Base-by-base conservation (phyloP, 768 basidiomycete species). In the Lyophyllum decastes region DNA sequence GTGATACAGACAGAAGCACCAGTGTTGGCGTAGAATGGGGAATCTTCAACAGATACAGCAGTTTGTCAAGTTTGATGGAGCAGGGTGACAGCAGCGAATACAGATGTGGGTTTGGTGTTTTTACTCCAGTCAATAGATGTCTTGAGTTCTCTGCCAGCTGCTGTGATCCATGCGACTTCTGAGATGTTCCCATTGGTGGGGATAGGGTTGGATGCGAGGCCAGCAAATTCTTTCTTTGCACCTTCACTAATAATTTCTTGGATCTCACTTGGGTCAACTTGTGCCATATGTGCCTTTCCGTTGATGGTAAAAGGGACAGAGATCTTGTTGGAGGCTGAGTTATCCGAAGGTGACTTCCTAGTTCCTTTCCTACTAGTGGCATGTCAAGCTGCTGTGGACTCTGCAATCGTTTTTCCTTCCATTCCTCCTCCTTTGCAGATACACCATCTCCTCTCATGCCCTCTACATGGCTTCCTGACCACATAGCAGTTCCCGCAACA, bases 1-100 rank as follows among this genome's bases (percentile, higher is more conserved):
- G 68, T 67, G 26, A 73, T 59, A 35, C 70, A 69, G 0, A 63
- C 33, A 0, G 64, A 61, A 0, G 70, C 68, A 0, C 72, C 70
- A 1, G 67, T 64, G 46, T 73, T 62, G 9, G 70, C 52, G 68
- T 68, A 64, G 55, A 72, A 61, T 0, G 64, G 65, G 19, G 27
- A 47, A 10, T 43, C 30, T 17, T 49, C 22, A 27, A 52, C 27
- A 16, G 56, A 49, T 25, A 38, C 14, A 3, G 35, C 35, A 9
- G 30, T 53, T n/a, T 21, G 38, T 9, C 43, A 19, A 1, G 43
- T 16, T 21, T 38, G 50, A 19, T 57, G 44, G 48, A 49, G 35
- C 10, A 54, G 19, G 9, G 25, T 14, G 53, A 41, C 49, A 10
- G 52, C 30, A 22, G 44, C 17, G 11, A 49, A n/a, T 11, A 33